These are phyloP conservation scores for Crucibulum laeve DNA, from an alignment of 768 basidiomycete species.

Conservation along the genomic window DNA sequence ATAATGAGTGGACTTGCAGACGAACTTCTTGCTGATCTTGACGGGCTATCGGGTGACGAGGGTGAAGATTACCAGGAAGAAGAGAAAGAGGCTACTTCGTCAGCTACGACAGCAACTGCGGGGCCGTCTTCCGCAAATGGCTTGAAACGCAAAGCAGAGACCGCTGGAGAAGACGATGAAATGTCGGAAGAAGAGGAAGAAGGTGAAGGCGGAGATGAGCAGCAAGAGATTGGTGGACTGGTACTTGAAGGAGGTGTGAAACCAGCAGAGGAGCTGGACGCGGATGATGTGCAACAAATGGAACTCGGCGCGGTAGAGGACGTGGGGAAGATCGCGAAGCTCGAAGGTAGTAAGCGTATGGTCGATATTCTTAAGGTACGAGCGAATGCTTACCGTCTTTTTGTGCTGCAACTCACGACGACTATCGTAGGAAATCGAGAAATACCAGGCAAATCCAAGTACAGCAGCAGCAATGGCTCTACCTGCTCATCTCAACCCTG, in stretches of 20 bases:
- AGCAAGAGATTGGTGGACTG: slow-evolving; percentile 48
- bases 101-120: slow-evolving; percentile 6
- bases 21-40: slow-evolving; percentile 89
- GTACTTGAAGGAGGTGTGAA: slow-evolving; percentile 83
- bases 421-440: slow-evolving; percentile 72
- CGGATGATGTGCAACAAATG: slow-evolving; percentile 92
- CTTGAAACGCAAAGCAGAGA: slow-evolving; percentile 63
- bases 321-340: slow-evolving; percentile 82
- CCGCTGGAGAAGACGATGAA: slow-evolving; percentile 11
- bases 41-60: slow-evolving; percentile 74
- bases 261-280: slow-evolving; percentile 95
- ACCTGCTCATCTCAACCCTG: slow-evolving; percentile 85
- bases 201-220: slow-evolving; percentile 38
- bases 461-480: slow-evolving; percentile 73
- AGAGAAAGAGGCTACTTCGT: slow-evolving; percentile 11
- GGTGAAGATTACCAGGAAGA: slow-evolving; percentile 39
- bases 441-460: slow-evolving; percentile 78
- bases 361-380: slow-evolving; percentile 81
- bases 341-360: slow-evolving; percentile 87
- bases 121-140: slow-evolving; percentile 24
- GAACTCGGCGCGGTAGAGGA: slow-evolving; percentile 83
- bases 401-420: not conserved
- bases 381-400: slow-evolving; percentile 2
- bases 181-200: slow-evolving; percentile 34
- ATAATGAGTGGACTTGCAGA: slow-evolving; percentile 82